Base-by-base conservation (phyloP, 352 stramenopile species). In the Peronosclerospora sorghi region DNA sequence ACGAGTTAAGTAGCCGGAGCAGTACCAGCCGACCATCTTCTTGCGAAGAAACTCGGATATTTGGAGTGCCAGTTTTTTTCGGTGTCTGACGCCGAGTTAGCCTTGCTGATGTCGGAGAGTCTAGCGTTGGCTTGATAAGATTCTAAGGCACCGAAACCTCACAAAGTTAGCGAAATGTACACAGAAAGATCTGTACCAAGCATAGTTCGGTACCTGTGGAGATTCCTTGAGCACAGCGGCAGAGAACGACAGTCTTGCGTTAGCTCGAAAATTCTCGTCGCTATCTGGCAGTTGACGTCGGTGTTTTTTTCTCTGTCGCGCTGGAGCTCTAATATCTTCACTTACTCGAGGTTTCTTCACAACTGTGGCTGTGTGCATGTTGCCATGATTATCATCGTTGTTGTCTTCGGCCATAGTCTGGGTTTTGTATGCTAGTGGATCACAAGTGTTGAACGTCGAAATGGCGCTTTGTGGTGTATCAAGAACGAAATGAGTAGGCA, bases 181-280 rank as follows among this genome's bases (percentile, higher is more conserved):
- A 21, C 5, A 8, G 4, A 13, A 5, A 19, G 32, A 21, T 13
- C 1, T 23, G 8, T 15, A 44, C 41, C 9, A n/a, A 53, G 19
- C 15, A 15, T 28, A 30, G 40, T 41, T 30, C 19, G 48, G 17
- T 73, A 84, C 73, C 66, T 62, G 48, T 6, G 68, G 65, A 3
- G 67, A 66, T 35, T 78, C 65, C n/a, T 83, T 72, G 1, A 70
- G 67, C 8, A 59, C 44, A 7, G 56, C 59, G 15, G 68, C 70
- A 20, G 75, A 87, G 30, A 84, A 85, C 15, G 71, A 73, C 9
- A 84, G 30, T 4, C 75, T 75, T 13, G 70, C 53, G 44, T 73
- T 71, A 15, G 61, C 44, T 42, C 54, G 57, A 15, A 56, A 40
- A 36, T 76, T 71, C 30, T 86, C 73, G 26, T 80, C 71, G 14